These are phyloP conservation scores for Fusarium miscanthi DNA, from an alignment of 2,329 filamentous ascomycete species.

Conservation along the genomic window DNA sequence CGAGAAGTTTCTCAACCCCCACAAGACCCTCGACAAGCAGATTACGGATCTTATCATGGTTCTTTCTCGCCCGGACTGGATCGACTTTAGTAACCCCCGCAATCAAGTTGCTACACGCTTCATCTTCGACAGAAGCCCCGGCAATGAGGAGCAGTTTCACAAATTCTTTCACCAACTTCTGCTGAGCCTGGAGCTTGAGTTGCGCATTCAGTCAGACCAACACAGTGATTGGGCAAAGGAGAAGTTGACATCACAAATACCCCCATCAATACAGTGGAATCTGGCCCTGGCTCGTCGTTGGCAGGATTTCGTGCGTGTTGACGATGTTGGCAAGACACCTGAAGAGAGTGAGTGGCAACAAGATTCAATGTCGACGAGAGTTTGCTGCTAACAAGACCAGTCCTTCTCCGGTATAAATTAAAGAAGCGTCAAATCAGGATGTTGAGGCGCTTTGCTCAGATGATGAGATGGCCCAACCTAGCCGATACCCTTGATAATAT, in stretches of 20 bases:
- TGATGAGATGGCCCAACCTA: constrained; percentile 83
- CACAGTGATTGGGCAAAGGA: constrained; percentile 73
- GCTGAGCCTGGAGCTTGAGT: constrained; percentile 76
- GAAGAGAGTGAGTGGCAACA: constrained; percentile 58
- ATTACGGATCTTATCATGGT: constrained; percentile 78
- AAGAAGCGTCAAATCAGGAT: constrained; percentile 76
- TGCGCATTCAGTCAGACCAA: constrained; percentile 72
- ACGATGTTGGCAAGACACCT: constrained; percentile 65
- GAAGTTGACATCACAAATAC: constrained; percentile 71
- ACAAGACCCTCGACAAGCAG: constrained; percentile 74
- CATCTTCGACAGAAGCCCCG: constrained; percentile 70
- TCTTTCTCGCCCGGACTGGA: constrained; percentile 76
- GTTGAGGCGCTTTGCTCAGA: constrained; percentile 74
- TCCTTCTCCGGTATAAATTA: constrained; percentile 72
- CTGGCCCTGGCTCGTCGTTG: constrained; percentile 79
- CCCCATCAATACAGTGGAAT: constrained; percentile 78
- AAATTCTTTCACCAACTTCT: constrained; percentile 83
- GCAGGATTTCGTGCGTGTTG: constrained; percentile 76
- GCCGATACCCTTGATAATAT: constrained; percentile 71
- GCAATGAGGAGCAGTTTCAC: constrained; percentile 68
- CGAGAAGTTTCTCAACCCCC: constrained; percentile 69
- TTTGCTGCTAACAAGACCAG: constrained; percentile 41
- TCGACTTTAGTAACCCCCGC: constrained; percentile 75
- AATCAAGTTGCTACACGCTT: constrained; percentile 81
- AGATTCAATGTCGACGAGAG: neutral